Evolutionary conservation across 352 stramenopile genomes (phyloP), one percentile per base, ranked within the genome.

Genomic region (Globisporangium nagaii): DNA sequence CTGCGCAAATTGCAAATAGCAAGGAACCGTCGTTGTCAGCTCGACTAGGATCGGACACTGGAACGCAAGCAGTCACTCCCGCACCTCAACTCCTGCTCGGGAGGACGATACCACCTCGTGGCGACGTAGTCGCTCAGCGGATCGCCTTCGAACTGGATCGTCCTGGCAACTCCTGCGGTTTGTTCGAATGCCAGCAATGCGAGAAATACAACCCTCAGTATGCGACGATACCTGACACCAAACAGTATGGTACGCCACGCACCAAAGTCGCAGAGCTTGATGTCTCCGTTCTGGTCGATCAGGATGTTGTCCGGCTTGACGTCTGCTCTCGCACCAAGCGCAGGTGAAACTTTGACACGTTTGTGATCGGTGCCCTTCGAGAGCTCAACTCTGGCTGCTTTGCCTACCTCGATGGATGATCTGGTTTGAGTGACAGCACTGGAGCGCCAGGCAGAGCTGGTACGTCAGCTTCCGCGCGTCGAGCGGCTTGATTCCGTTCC

Each of bases 221-320:
- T 39, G 20, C 25, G 15, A 28, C 13, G n/a, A n/a, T n/a, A n/a
- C n/a, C n/a, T n/a, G n/a, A n/a, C 17, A 30, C 20, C 12, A 20
- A 9, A 25, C 5, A 19, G 4, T 34, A 28, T 15, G 20, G n/a
- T n/a, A n/a, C n/a, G n/a, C n/a, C n/a, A 56, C 42, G 42, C 56
- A 78, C 82, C 83, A 60, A 93, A 93, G 46, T 90, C 83, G 28
- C 83, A 93, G 2, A 93, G 57, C 39, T 84, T 84, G 40, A 93
- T 85, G 31, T 88, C 70, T 4, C 75, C 71, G 17, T 68, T 62
- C 56, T 88, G 69, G 56, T 93, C 80, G 19, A 93, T 81, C 10
- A 90, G 63, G 24, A 93, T 89, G 46, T 90, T 93, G 46, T 93
- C 83, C 0, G 80, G 78, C 51, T 93, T 93, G 15, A 93, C 75